Percentiles rank a stretch among this genome's conserved stretches.
phyloP scores from a whole-genome alignment of 768 basidiomycete species.

The Termitomyces sp. region DNA sequence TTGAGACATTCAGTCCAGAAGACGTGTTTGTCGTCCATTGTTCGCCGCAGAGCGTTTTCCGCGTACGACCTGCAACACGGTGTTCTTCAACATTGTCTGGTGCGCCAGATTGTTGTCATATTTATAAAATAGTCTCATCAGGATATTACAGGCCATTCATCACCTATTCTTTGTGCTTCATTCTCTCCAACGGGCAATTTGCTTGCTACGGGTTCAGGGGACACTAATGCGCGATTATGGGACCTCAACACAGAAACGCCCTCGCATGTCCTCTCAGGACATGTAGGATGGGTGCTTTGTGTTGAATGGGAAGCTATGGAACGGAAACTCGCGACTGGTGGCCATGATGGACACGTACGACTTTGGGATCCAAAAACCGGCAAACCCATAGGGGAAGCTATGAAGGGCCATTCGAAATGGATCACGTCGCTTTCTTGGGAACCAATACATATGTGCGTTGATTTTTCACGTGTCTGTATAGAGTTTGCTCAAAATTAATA shows the following conservation, averaged over 20 bases:
- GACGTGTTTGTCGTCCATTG: conserved; percentile 86
- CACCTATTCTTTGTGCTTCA: conserved; percentile 90
- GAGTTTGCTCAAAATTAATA: background rate
- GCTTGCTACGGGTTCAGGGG: conserved; percentile 93
- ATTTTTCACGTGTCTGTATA: conserved; percentile 1
- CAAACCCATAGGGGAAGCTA: conserved; percentile 79
- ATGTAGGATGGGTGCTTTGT: conserved; percentile 94
- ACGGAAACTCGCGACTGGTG: conserved; percentile 85
- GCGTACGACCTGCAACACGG: conserved; percentile 87
- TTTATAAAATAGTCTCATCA: background rate
- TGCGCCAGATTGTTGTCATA: conserved; percentile 20
- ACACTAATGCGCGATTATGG: conserved; percentile 91
- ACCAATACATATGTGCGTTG: conserved; percentile 76
- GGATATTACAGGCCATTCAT: conserved; percentile 64
- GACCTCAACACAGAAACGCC: conserved; percentile 91
- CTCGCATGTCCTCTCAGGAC: conserved; percentile 79
- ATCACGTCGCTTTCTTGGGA: conserved; percentile 95
- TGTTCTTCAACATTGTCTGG: conserved; percentile 92
- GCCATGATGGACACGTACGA: conserved; percentile 88
- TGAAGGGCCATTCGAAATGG: conserved; percentile 96
- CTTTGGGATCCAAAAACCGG: conserved; percentile 95
- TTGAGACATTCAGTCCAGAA: conserved; percentile 73
- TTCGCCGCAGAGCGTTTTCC: conserved; percentile 93
- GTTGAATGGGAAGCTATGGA: conserved; percentile 97
- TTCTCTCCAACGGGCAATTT: conserved; percentile 92